Conservation (phyloP, 192 early-diverging fungal species). For the Pecoramyces ruminantium region DNA sequence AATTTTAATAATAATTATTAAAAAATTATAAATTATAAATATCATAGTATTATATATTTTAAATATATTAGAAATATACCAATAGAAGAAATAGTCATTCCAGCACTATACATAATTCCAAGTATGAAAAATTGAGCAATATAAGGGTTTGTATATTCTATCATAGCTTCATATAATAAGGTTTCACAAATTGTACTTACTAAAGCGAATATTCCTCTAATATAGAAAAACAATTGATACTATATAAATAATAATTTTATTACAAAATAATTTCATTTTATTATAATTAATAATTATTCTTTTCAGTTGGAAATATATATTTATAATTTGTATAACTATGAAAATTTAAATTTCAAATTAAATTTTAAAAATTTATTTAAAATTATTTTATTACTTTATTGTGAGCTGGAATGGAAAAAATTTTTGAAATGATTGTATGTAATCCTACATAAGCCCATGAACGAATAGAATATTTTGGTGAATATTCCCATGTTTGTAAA, state of each 20-base stretch:
- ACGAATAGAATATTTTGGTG: conserved; percentile 68
- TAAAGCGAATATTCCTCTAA: conserved; percentile 44
- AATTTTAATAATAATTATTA: no score
- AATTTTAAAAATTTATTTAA: not conserved
- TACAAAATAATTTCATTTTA: no score
- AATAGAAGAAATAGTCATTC: conserved; percentile 68
- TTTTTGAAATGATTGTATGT: conserved; percentile 26
- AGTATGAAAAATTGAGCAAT: conserved; percentile 50
- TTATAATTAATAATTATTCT: no score
- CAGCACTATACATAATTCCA: conserved; percentile 49
- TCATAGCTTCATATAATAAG: conserved; percentile 43
- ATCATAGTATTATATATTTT: not conserved
- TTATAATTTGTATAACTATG: no score
- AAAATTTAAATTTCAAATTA: conserved; percentile 2
- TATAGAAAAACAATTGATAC: conserved; percentile 59
- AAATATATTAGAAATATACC: conserved; percentile 18
- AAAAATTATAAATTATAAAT: no score
- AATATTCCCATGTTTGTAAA: conserved; percentile 95
- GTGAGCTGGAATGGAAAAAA: conserved; percentile 17
- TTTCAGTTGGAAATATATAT: no score
- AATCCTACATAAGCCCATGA: conserved; percentile 64
- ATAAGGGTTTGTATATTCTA: conserved; percentile 33
- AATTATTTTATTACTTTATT: conserved; percentile 15
- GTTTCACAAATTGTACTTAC: conserved; percentile 50
- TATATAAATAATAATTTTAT: conserved; percentile 11